Evolutionary conservation across 306 rosid species (phyloP).

Genomic region (Boehmeria nivea): DNA sequence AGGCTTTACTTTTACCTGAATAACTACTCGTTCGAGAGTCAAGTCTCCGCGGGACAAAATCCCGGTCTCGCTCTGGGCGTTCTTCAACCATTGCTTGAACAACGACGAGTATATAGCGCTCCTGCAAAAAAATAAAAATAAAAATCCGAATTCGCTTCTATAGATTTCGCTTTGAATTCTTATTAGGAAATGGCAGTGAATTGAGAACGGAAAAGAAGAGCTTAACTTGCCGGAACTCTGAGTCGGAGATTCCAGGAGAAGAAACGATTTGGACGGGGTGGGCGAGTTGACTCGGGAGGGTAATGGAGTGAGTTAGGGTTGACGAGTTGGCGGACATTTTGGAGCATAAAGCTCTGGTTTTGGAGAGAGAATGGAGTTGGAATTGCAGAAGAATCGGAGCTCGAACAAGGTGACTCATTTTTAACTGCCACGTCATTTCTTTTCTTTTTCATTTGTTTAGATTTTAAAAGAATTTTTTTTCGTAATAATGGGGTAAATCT

Average conservation of each 20-base stretch:
- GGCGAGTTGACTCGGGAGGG: conserved; percentile 44
- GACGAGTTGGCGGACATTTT: conserved; percentile 58
- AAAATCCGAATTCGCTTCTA: not conserved
- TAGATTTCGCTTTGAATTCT: not conserved
- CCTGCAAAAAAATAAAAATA: conserved; percentile 42
- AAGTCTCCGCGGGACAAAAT: conserved; percentile 51
- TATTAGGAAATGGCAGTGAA: not conserved
- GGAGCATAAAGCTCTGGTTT: conserved; percentile 19
- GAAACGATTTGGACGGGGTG: conserved; percentile 68
- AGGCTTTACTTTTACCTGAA: conserved; percentile 51
- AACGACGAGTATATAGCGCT: conserved; percentile 72
- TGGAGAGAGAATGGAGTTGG: conserved; percentile 6
- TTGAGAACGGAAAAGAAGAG: not conserved
- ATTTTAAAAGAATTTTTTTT: too few species aligned
- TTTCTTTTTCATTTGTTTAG: too few species aligned
- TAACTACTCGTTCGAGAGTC: conserved; percentile 56
- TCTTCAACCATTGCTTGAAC: conserved; percentile 80
- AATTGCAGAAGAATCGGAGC: not conserved
- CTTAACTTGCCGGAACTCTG: conserved; percentile 55
- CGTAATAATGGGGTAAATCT: too few species aligned
- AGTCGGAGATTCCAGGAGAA: conserved; percentile 58
- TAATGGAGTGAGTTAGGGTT: conserved; percentile 42
- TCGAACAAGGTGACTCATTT: not conserved
- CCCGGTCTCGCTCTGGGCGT: conserved; percentile 69
- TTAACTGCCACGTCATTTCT: too few species aligned